Conservation (phyloP, 2,329 filamentous ascomycete genomes). For the Cladosporium sphaerospermum region DNA sequence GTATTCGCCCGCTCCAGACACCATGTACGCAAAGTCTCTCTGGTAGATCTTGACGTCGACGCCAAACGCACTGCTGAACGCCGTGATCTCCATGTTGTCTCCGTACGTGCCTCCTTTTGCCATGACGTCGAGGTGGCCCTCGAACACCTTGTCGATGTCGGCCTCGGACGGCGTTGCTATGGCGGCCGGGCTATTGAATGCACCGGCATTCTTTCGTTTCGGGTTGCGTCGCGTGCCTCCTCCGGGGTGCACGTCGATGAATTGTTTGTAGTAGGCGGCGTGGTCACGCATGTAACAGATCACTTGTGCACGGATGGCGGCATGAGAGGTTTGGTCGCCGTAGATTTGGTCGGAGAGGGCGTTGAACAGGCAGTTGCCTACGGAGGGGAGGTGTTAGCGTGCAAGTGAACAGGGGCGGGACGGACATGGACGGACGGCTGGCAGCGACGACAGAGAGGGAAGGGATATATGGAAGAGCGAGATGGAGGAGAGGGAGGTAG, state of each 20-base stretch:
- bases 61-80: constrained; percentile 57
- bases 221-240: constrained; percentile 53
- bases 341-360: constrained; percentile 62
- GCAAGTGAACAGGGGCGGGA: constrained; percentile 6
- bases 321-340: constrained; percentile 52
- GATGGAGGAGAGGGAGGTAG: neutral
- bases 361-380: constrained; percentile 66
- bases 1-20: constrained; percentile 36
- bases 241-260: constrained; percentile 50
- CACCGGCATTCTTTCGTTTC: constrained; percentile 50
- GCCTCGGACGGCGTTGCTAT: constrained; percentile 44
- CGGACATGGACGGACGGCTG: neutral
- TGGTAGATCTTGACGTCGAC: constrained; percentile 59
- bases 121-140: constrained; percentile 54
- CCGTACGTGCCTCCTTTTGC: constrained; percentile 56
- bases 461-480: neutral
- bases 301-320: constrained; percentile 52
- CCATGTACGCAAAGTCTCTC: constrained; percentile 46
- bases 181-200: constrained; percentile 42
- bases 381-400: constrained; percentile 15
- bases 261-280: constrained; percentile 57
- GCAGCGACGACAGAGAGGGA: neutral
- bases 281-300: constrained; percentile 58
- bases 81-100: constrained; percentile 61
- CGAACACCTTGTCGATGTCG: constrained; percentile 48